A percentile compares a stretch with the other conserved stretches of the same genome.
These are phyloP conservation scores for Grosmannia penicillata DNA, from an alignment of 2,329 filamentous ascomycete species.

Conservation along the genomic window DNA sequence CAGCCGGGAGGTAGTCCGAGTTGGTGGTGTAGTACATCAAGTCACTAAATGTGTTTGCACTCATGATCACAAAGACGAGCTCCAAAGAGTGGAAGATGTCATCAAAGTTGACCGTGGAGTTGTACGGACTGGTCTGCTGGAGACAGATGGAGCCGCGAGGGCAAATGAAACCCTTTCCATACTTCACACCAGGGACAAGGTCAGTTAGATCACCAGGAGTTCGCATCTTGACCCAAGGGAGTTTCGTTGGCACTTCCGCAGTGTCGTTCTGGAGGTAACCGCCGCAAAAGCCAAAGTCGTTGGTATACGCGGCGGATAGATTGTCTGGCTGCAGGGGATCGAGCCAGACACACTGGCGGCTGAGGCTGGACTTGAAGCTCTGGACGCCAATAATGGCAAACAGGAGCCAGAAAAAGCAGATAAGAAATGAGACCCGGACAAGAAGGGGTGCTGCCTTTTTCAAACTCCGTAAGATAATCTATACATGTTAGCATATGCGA, in stretches of 20 bases:
- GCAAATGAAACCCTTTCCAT: conserved; percentile 76
- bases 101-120: conserved; percentile 83
- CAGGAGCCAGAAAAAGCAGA: conserved; percentile 93
- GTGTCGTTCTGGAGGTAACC: conserved; percentile 55
- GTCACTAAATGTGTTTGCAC: conserved; percentile 90
- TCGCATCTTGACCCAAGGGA: conserved; percentile 49
- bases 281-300: conserved; percentile 67
- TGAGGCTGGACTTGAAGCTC: conserved; percentile 77
- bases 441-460: conserved; percentile 90
- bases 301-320: conserved; percentile 40
- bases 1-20: conserved; percentile 77
- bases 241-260: conserved; percentile 23
- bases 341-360: conserved; percentile 65
- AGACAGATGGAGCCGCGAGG: conserved; percentile 73
- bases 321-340: conserved; percentile 45
- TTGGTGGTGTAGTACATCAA: conserved; percentile 87
- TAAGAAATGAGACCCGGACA: conserved; percentile 83
- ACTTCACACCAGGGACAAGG: conserved; percentile 32
- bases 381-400: conserved; percentile 96
- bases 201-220: conserved; percentile 24
- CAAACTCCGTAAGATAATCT: conserved; percentile 86
- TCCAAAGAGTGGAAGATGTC: conserved; percentile 86
- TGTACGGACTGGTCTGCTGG: conserved; percentile 63
- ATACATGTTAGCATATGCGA: too few relatives aligned
- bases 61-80: conserved; percentile 96